Base-by-base conservation (phyloP, 164 flowering plant species). In the Annona squamosa region DNA sequence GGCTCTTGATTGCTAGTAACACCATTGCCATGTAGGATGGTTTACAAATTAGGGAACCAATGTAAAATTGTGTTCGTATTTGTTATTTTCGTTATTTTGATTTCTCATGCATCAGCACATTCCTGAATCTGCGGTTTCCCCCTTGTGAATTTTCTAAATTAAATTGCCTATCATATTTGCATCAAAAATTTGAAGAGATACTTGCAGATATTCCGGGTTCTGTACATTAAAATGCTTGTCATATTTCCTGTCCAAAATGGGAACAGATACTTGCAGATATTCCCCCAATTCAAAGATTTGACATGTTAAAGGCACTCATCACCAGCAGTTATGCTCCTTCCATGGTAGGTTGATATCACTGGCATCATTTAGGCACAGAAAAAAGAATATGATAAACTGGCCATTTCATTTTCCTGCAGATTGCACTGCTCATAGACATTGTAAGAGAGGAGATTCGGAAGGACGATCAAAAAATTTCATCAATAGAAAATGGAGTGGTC, bases 211-310 rank as follows among this genome's bases (percentile, higher is more conserved):
- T 87, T 82, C 95, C 94, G 37, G 37, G 1, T 26, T 26, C 37
- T 26, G 0, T 26, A 26, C 37, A 26, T 26, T 26, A 26, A 26
- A 26, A 26, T 26, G 37, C 37, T 26, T 26, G 37, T 26, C 37
- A 1, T 26, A 26, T 26, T 26, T 26, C 37, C 37, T 26, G 37
- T 26, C 37, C 37, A 74, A 10, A 69, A 59, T 65, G 2, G 68
- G 57, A 71, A n/a, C 82, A 92, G 99, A 85, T 91, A 65, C 90
- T 93, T 75, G 86, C 89, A 77, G 93, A 89, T 81, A 79, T 87
- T 82, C 95, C 94, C 46, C 5, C 82, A 63, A 67, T 78, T 75
- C 79, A 80, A 70, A 88, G 91, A 77, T 84, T 85, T 78, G 97
- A 89, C 76, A 80, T 93, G 67, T 75, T 93, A 68, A 82, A 79